A percentile compares a stretch with the other conserved stretches of the same genome.
Conservation (phyloP, 805 yeast genomes). For the Saccharomycopsis sp. region DNA sequence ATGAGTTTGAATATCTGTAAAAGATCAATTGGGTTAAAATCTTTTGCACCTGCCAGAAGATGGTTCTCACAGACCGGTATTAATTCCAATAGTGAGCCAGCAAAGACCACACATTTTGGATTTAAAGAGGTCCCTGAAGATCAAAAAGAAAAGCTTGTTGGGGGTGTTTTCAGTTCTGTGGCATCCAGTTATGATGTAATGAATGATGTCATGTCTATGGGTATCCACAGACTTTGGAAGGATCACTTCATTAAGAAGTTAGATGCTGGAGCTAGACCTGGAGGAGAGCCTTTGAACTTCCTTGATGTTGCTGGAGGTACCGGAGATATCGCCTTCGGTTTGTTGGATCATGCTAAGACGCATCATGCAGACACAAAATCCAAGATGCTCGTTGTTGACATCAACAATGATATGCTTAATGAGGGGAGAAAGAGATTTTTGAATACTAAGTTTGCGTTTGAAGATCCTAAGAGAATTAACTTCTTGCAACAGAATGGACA, state of each 20-base stretch:
- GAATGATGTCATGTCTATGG: conserved; percentile 98
- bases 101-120: conserved; percentile 86
- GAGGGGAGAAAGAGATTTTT: conserved; percentile 82
- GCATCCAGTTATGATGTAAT: conserved; percentile 91
- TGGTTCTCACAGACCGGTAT: not conserved
- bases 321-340: conserved; percentile 95
- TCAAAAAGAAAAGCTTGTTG: conserved; percentile 77
- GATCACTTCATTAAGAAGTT: conserved; percentile 78
- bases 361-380: conserved; percentile 69
- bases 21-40: conserved; percentile 1
- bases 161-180: conserved; percentile 87
- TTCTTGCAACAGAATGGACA: conserved; percentile 94
- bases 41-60: not conserved
- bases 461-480: conserved; percentile 47
- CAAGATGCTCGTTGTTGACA: conserved; percentile 88
- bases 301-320: conserved; percentile 99
- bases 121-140: conserved; percentile 71
- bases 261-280: conserved; percentile 92
- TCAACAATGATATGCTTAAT: conserved; percentile 89
- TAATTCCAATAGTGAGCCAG: not conserved
- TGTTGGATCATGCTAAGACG: conserved; percentile 81
- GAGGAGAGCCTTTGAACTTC: conserved; percentile 74
- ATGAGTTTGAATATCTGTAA: conserved; percentile 13
- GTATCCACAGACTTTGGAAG: conserved; percentile 94
- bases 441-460: conserved; percentile 48